Evolutionary conservation across 2,329 filamentous ascomycete species (phyloP), one percentile per base, ranked within the genome.

Genomic region (Clonostachys rhizophaga): DNA sequence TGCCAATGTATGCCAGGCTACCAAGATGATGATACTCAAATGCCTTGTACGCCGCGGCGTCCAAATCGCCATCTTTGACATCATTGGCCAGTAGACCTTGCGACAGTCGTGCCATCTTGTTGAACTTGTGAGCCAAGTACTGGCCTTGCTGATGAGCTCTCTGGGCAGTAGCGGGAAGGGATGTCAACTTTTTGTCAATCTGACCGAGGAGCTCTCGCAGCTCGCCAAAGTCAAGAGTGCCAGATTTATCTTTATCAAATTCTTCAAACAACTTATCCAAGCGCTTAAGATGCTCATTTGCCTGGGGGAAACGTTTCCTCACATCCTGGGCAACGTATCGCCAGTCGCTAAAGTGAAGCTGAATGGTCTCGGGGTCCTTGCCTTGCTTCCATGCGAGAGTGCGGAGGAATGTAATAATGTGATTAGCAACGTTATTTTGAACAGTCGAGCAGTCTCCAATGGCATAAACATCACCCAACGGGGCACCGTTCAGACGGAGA

Each of bases 381-480:
- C 91, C 92, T 53, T 87, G 89, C 67, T 96, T 92, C 84, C 88
- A 96, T 10, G 94, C 91, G 3, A 95, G 77, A 14, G 84, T 89
- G 51, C 91, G 90, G 11, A 99, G 78, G 69, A 97, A 99, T 17
- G 83, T 86, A 43, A 96, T 78, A 57, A 99, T 85, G 69, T 96
- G 86, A 60, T 95, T 89, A 4, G 91, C 89, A 3, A 97, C 77
- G 57, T 99, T 99, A 73, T 99, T 99, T 62, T 99, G 95, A 0
- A 99, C 92, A 0, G 95, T 99, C 7, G 89, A 78, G 70, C 94
- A 97, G 69, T 99, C 94, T 13, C 94, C 94, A 52, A 99, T 91
- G 43, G 91, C 91, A 61, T 99, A 99, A 18, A 99, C 91, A 51
- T 97, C 92, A 36, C 94, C 94, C 0, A 97, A 70, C 0, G 94